Evolutionary conservation across 371 early-diverging fungal species (phyloP).

Genomic region (Syncephalastrum contaminatum): DNA sequence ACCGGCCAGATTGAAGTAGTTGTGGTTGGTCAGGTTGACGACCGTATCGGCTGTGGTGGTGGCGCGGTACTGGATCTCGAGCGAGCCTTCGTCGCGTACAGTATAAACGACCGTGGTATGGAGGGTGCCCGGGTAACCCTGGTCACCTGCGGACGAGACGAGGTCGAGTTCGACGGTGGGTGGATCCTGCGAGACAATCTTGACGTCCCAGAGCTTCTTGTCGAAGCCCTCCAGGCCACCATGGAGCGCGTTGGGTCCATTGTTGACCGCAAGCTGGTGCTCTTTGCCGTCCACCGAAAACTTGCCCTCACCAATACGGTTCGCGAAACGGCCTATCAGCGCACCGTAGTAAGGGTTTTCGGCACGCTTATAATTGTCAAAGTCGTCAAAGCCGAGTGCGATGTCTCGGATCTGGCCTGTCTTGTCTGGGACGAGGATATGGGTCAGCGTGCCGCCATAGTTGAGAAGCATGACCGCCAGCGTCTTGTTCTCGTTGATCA

Average conservation of each 20-base stretch:
- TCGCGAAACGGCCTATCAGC: conserved; percentile 48
- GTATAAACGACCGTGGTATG: conserved; percentile 40
- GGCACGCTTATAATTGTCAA: conserved; percentile 37
- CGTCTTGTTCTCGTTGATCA: conserved; percentile 43
- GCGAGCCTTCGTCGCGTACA: conserved; percentile 33
- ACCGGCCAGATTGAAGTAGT: conserved; percentile 55
- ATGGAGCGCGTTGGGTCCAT: conserved; percentile 44
- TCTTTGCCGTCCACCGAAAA: conserved; percentile 40
- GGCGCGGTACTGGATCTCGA: conserved; percentile 36
- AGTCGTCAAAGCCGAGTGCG: conserved; percentile 45
- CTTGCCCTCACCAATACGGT: conserved; percentile 43
- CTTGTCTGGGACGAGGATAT: conserved; percentile 49
- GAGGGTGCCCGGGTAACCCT: conserved; percentile 46
- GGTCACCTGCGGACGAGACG: conserved; percentile 47
- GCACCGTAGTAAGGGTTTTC: conserved; percentile 49
- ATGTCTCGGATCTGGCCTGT: conserved; percentile 42
- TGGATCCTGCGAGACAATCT: conserved; percentile 36
- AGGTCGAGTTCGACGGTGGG: conserved; percentile 43
- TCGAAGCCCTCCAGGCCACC: conserved; percentile 51
- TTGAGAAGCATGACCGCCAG: conserved; percentile 49
- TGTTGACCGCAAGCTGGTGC: conserved; percentile 34
- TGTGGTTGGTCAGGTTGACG: conserved; percentile 39
- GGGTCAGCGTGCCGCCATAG: conserved; percentile 43
- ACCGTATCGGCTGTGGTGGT: conserved; percentile 35
- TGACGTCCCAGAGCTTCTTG: conserved; percentile 39